phyloP scores from a whole-genome alignment of 169 alveolate species.

The Eimeria acervulina region DNA sequence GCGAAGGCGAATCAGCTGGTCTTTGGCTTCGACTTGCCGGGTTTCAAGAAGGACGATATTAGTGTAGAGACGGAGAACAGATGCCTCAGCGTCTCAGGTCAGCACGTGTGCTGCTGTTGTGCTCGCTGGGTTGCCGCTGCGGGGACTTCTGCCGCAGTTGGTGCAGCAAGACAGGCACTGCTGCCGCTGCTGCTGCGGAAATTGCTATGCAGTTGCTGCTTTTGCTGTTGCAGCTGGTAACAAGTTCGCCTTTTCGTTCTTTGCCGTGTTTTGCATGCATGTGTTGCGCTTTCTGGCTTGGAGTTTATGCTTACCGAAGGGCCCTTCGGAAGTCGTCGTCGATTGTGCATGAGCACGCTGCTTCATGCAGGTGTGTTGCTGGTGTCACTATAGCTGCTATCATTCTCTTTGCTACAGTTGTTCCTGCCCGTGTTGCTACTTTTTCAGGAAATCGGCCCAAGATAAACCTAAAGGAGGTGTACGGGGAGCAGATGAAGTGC shows the following conservation, averaged over 20 bases:
- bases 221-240: neutral
- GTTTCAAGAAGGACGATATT: slow-evolving; percentile 68
- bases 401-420: neutral
- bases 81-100: slow-evolving; percentile 70
- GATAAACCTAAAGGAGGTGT: slow-evolving; percentile 36
- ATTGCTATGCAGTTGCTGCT: neutral
- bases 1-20: slow-evolving; percentile 49
- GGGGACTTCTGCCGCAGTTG: neutral
- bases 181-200: neutral
- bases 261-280: neutral
- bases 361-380: neutral
- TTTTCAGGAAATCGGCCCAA: slow-evolving; percentile 76
- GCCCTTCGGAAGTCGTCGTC: neutral
- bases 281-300: neutral
- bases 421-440: neutral
- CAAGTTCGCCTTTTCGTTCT: neutral
- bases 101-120: neutral
- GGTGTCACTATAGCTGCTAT: neutral
- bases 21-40: slow-evolving; percentile 77
- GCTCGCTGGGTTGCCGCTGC: too few relatives aligned
- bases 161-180: neutral
- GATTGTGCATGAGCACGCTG: neutral
- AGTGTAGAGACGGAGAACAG: slow-evolving; percentile 72
- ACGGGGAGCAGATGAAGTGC: slow-evolving; percentile 34
- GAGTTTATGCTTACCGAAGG: neutral